Conservation (phyloP, 176 grass and related monocot genomes). For the Oropetium thomaeum region DNA sequence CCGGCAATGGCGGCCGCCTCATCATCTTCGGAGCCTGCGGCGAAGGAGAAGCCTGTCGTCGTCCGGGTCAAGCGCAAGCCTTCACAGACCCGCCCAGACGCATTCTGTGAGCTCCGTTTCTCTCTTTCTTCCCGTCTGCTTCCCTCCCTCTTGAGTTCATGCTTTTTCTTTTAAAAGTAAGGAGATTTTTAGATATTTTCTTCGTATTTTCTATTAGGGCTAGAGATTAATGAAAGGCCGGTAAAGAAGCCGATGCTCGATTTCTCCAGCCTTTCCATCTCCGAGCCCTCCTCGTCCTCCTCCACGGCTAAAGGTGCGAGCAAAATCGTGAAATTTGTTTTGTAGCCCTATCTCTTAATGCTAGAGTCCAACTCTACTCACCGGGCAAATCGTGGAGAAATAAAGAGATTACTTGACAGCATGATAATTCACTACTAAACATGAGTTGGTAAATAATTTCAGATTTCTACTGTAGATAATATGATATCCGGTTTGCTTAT, state of each 20-base stretch:
- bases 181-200: background rate
- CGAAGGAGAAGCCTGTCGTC: constrained; percentile 50
- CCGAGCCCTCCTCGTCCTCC: constrained; percentile 13
- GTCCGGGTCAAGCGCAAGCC: constrained; percentile 86
- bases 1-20: constrained; percentile 13
- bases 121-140: background rate
- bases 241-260: constrained; percentile 66
- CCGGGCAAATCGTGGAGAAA: too few relatives aligned
- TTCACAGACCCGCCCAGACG: constrained; percentile 55
- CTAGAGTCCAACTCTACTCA: background rate
- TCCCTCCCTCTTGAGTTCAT: background rate
- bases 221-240: constrained; percentile 86
- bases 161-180: too few relatives aligned
- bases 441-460: background rate
- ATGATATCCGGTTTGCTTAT: background rate
- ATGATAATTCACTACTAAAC: background rate
- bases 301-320: constrained; percentile 33
- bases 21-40: constrained; percentile 7
- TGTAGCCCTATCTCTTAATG: background rate
- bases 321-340: background rate
- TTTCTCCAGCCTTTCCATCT: constrained; percentile 63
- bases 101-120: constrained; percentile 64
- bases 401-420: background rate
- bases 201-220: constrained; percentile 42
- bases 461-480: background rate